Evolutionary conservation across 2,329 filamentous ascomycete species (phyloP).

Genomic region (Fusarium citri): DNA sequence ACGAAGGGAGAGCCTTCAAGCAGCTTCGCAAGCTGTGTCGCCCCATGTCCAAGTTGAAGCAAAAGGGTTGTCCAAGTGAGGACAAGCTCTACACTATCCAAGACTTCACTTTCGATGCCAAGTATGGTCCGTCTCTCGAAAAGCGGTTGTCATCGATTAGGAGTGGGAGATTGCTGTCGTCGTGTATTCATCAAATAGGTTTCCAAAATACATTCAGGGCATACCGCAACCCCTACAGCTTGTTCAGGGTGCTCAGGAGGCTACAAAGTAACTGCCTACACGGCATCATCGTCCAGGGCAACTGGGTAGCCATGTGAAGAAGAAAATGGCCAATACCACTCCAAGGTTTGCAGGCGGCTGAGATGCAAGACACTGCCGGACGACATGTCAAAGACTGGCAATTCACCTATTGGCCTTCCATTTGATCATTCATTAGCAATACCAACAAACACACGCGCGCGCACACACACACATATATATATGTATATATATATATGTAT

Average conservation of each 20-base stretch:
- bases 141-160: no score
- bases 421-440: not conserved
- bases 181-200: no score
- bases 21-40: no score
- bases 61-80: constrained; percentile 33
- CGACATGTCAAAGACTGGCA: not conserved
- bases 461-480: no score
- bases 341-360: constrained; percentile 73
- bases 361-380: not conserved
- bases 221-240: no score
- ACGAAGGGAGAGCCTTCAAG: no score
- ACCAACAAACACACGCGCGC: not conserved
- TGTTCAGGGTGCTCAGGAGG: no score
- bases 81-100: constrained; percentile 64
- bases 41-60: no score
- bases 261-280: constrained; percentile 72
- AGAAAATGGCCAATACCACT: constrained; percentile 85
- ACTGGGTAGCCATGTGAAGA: constrained; percentile 74
- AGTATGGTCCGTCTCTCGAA: constrained; percentile 49
- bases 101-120: constrained; percentile 60
- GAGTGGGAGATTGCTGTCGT: no score
- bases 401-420: not conserved
- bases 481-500: not conserved
- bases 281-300: constrained; percentile 84
- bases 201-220: no score